Conservation (phyloP, 2,329 filamentous ascomycete genomes). For the Fonsecaea pedrosoi region DNA sequence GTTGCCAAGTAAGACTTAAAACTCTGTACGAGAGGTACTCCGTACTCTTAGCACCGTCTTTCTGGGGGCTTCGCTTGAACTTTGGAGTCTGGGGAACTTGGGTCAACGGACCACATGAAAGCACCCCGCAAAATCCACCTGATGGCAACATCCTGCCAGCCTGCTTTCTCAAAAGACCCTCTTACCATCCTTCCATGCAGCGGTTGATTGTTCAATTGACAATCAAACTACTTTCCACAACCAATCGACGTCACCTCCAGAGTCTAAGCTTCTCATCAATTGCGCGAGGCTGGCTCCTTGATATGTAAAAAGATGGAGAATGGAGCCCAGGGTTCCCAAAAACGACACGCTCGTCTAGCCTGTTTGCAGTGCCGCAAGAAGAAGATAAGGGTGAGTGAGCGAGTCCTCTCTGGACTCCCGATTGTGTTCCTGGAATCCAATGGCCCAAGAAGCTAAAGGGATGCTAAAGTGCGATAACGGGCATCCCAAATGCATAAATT, state of each 20-base stretch:
- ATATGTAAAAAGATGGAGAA: neutral
- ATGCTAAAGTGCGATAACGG: constrained; percentile 7
- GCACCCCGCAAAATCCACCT: neutral
- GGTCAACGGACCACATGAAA: neutral
- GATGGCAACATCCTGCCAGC: neutral
- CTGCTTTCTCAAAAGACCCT: neutral
- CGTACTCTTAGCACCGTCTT: neutral
- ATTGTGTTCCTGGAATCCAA: neutral
- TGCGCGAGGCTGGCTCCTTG: neutral
- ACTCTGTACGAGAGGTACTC: too few relatives aligned
- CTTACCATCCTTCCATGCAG: neutral
- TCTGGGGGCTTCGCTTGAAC: neutral
- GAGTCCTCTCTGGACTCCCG: neutral
- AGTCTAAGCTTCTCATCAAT: neutral
- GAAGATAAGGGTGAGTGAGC: neutral
- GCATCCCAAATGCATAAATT: constrained; percentile 9
- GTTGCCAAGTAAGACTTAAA: neutral
- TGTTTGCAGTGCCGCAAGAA: constrained; percentile 2
- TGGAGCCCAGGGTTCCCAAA: neutral
- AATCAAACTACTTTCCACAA: neutral
- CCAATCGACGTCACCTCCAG: neutral
- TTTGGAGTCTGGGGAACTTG: neutral
- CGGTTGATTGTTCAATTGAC: neutral
- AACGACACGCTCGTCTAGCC: neutral
- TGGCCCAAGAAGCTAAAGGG: neutral